Conservation (phyloP, 176 grass and related monocot genomes). For the Triticum urartu region DNA sequence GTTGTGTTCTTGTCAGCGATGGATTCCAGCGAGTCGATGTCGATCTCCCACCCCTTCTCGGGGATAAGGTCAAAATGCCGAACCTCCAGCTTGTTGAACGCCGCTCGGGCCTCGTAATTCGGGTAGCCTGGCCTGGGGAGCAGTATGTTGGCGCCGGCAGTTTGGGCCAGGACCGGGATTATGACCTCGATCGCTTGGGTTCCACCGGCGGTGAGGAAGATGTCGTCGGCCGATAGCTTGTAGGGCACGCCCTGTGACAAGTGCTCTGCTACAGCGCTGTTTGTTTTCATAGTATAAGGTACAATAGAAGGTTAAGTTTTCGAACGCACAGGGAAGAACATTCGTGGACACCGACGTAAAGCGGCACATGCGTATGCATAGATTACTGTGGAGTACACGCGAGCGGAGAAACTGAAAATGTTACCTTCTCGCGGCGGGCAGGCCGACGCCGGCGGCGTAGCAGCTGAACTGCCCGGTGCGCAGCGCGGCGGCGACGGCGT, state of each 20-base stretch:
- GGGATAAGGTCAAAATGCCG: slow-evolving; percentile 51
- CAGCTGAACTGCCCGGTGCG: slow-evolving; percentile 47
- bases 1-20: slow-evolving; percentile 61
- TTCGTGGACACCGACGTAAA: not conserved
- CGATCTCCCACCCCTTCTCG: slow-evolving; percentile 54
- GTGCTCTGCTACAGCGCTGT: slow-evolving; percentile 48
- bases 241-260: slow-evolving; percentile 50
- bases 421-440: slow-evolving; percentile 43
- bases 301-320: not conserved
- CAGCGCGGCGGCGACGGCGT: slow-evolving; percentile 49
- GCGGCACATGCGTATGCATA: not conserved
- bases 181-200: slow-evolving; percentile 62
- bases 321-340: not conserved
- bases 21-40: slow-evolving; percentile 42
- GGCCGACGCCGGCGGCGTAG: slow-evolving; percentile 54
- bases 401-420: too few relatives aligned
- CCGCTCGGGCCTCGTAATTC: slow-evolving; percentile 31
- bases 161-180: slow-evolving; percentile 31
- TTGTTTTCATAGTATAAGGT: not conserved
- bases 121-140: slow-evolving; percentile 58
- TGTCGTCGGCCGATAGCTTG: slow-evolving; percentile 33
- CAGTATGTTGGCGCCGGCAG: slow-evolving; percentile 52
- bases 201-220: slow-evolving; percentile 64
- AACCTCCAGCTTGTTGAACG: slow-evolving; percentile 31
- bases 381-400: not conserved